These are phyloP conservation scores for Triangularia verruculosa DNA, from an alignment of 2,329 filamentous ascomycete species.

Conservation along the genomic window DNA sequence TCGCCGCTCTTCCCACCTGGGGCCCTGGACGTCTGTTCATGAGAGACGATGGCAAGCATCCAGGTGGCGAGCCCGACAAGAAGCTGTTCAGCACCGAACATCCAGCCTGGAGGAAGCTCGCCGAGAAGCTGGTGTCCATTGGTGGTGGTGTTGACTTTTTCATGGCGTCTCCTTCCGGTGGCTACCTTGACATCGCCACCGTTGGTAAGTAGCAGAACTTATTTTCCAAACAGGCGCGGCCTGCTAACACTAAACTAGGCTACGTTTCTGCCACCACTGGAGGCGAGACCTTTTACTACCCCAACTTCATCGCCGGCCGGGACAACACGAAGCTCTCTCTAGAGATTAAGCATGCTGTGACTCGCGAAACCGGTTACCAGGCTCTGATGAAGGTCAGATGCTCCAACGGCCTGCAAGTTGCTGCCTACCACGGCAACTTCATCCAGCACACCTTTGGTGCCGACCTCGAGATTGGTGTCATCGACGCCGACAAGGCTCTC, in stretches of 20 bases:
- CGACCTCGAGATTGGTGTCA: conserved; percentile 87
- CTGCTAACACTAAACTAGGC: conserved; percentile 45
- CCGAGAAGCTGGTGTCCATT: conserved; percentile 80
- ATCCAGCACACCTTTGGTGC: conserved; percentile 92
- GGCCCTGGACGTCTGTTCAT: conserved; percentile 82
- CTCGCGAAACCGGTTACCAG: conserved; percentile 89
- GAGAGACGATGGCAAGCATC: conserved; percentile 83
- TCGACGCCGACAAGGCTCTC: conserved; percentile 92
- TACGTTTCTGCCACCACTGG: conserved; percentile 86
- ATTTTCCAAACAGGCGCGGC: conserved; percentile 1
- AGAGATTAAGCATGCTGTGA: conserved; percentile 83
- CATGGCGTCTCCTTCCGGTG: conserved; percentile 82
- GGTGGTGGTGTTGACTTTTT: conserved; percentile 94
- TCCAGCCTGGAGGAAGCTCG: conserved; percentile 78
- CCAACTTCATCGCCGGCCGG: conserved; percentile 86
- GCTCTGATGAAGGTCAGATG: conserved; percentile 98
- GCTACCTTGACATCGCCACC: conserved; percentile 89
- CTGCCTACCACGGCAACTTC: conserved; percentile 94
- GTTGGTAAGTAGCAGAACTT: conserved; percentile 59
- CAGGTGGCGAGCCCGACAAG: conserved; percentile 84
- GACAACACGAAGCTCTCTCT: conserved; percentile 80
- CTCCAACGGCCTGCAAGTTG: conserved; percentile 91
- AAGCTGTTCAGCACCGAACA: conserved; percentile 91
- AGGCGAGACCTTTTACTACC: conserved; percentile 94
- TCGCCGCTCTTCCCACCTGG: conserved; percentile 86